These are phyloP conservation scores for Paramecium biaurelia DNA, from an alignment of 73 alveolate species.

Conservation along the genomic window DNA sequence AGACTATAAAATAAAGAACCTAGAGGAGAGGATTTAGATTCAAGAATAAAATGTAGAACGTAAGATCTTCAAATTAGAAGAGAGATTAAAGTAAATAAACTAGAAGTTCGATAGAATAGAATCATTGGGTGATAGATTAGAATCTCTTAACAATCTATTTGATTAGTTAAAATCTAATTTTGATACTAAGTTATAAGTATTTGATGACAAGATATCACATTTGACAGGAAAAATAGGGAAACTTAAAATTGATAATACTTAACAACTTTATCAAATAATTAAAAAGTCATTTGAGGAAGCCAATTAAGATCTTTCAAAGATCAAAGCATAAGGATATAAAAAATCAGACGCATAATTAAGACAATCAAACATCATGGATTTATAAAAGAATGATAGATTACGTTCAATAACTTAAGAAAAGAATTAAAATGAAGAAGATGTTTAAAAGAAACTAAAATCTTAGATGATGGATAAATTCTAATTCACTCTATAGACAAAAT, in stretches of 20 bases:
- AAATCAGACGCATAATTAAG: not conserved
- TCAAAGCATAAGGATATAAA: not conserved
- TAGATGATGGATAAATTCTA: not conserved
- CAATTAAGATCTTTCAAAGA: not conserved
- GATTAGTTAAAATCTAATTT: not conserved
- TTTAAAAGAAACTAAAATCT: not conserved
- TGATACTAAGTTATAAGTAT: not conserved
- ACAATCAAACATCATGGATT: not conserved
- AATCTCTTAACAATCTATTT: constrained; percentile 21
- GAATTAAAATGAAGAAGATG: not conserved
- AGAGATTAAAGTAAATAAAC: not conserved
- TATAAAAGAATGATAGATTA: not conserved
- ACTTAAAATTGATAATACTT: not conserved
- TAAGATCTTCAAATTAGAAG: not conserved
- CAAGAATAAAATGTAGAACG: not conserved
- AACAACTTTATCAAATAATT: not conserved
- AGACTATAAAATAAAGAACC: not conserved
- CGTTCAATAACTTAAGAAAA: not conserved
- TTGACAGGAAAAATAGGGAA: not conserved
- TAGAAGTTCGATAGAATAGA: constrained; percentile 9
- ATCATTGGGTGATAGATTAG: constrained; percentile 11
- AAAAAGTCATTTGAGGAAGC: not conserved
- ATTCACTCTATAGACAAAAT: not conserved
- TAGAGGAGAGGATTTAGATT: not conserved
- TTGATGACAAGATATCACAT: not conserved